Percentiles rank a stretch among this genome's conserved stretches.
Conservation (phyloP, 2,329 filamentous ascomycete species). For the Microsporum audouinii region DNA sequence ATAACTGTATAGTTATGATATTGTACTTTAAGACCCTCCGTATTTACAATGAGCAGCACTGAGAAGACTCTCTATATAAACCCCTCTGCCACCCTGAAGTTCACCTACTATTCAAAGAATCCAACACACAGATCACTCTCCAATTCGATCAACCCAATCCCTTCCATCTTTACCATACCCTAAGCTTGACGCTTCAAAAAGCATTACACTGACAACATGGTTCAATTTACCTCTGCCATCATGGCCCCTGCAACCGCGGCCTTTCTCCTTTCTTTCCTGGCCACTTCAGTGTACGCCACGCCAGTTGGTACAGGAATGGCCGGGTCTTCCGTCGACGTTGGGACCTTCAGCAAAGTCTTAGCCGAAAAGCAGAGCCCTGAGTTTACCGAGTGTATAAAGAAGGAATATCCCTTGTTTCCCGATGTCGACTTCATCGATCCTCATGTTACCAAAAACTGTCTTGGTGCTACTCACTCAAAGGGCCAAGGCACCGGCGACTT, state of each 20-base stretch:
- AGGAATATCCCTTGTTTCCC: neutral
- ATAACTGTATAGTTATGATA: neutral
- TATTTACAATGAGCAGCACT: neutral
- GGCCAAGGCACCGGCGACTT: neutral
- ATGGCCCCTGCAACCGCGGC: neutral
- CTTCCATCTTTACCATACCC: neutral
- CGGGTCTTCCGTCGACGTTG: neutral
- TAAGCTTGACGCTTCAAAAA: neutral
- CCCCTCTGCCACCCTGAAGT: neutral
- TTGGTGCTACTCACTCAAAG: neutral
- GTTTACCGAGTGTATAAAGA: constrained; percentile 1
- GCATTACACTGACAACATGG: neutral
- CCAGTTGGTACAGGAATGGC: neutral
- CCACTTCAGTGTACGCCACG: neutral
- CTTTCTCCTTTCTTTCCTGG: neutral
- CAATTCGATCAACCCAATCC: neutral
- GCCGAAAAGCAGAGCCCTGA: neutral
- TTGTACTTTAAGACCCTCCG: neutral
- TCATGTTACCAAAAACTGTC: neutral
- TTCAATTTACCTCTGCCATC: neutral
- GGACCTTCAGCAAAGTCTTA: neutral
- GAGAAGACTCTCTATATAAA: neutral
- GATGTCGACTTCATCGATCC: neutral
- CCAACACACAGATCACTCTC: neutral
- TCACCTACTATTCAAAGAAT: neutral